Base-by-base conservation (phyloP, 352 stramenopile species). In the Phytophthora pseudosyringae region DNA sequence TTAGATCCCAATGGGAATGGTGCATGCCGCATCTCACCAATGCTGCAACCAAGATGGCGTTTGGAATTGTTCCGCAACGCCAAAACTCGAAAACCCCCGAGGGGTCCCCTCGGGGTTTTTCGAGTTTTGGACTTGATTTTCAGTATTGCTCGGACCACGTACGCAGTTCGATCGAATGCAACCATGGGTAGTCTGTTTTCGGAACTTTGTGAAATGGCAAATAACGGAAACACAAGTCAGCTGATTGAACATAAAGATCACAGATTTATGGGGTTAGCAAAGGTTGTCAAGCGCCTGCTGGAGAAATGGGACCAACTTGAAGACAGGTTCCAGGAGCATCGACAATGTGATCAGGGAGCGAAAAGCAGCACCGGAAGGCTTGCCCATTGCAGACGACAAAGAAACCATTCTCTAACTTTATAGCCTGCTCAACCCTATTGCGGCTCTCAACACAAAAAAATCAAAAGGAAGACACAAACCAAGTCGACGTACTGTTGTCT, bases 251-350 rank as follows among this genome's bases (percentile, higher is more conserved):
- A 52, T 31, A 52, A 49, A 50, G 47, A 65, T 6, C 38, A 58
- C 29, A 1, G 36, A 36, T 65, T 65, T 31, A 46, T 65, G 57
- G 47, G 57, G 3, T 35, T 65, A 11, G 47, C 10, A 3, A 58
- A 38, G 18, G 57, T 58, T 36, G 21, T 65, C 5, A 44, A 32
- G 4, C 46, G 57, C 9, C 12, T 65, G 15, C 47, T 65, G 3
- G 11, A 38, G 12, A 63, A 63, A 21, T 63, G 43, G 54, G 54
- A 54, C 3, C 38, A 58, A 40, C 57, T 65, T 10, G 57, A 58
- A 51, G 47, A 65, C 18, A 58, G 57, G 38, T 65, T 65, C 25
- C 38, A 65, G 21, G 47, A 52, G 16, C 46, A 29, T 15, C n/a
- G 21, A 46, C 16, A 65, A 65, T 40, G 32, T 29, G 8, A 65